Conservation (phyloP, 2,329 filamentous ascomycete genomes). For the Aspergillus sp. region DNA sequence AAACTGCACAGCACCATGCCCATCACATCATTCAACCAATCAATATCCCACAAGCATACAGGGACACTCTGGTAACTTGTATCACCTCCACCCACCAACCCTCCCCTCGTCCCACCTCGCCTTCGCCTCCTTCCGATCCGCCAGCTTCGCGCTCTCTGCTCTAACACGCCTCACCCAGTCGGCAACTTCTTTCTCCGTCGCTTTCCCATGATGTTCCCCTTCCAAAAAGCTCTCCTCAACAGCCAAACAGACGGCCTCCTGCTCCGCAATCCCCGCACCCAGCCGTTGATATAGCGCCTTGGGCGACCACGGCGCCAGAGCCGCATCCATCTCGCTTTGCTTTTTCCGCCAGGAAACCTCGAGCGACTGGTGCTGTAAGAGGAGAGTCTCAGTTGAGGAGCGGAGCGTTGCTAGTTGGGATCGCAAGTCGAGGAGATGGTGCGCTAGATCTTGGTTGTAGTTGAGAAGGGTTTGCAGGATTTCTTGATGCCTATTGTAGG, state of each 20-base stretch:
- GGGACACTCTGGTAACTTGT: neutral
- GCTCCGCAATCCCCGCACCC: slow-evolving; percentile 74
- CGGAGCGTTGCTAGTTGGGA: slow-evolving; percentile 56
- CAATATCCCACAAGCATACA: neutral
- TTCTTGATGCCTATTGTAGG: slow-evolving; percentile 64
- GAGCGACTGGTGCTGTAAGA: slow-evolving; percentile 79
- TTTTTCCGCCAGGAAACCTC: slow-evolving; percentile 92
- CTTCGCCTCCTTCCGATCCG: slow-evolving; percentile 80
- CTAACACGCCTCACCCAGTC: slow-evolving; percentile 84
- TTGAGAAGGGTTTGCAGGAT: slow-evolving; percentile 65
- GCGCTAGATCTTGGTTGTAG: slow-evolving; percentile 70
- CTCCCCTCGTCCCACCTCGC: slow-evolving; percentile 94
- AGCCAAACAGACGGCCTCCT: slow-evolving; percentile 75
- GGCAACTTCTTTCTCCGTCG: slow-evolving; percentile 75
- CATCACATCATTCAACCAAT: neutral
- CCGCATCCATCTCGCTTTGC: slow-evolving; percentile 83
- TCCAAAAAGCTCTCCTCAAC: slow-evolving; percentile 94
- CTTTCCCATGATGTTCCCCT: slow-evolving; percentile 51
- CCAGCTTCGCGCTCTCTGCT: slow-evolving; percentile 75
- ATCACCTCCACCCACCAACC: slow-evolving; percentile 88
- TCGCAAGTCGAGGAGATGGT: slow-evolving; percentile 42
- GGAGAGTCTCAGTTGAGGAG: slow-evolving; percentile 71
- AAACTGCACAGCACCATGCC: neutral
- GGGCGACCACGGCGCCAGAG: slow-evolving; percentile 80
- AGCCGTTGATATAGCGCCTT: slow-evolving; percentile 83